These are phyloP conservation scores for Phytophthora megakarya DNA, from an alignment of 352 stramenopile genomes.

Conservation along the genomic window DNA sequence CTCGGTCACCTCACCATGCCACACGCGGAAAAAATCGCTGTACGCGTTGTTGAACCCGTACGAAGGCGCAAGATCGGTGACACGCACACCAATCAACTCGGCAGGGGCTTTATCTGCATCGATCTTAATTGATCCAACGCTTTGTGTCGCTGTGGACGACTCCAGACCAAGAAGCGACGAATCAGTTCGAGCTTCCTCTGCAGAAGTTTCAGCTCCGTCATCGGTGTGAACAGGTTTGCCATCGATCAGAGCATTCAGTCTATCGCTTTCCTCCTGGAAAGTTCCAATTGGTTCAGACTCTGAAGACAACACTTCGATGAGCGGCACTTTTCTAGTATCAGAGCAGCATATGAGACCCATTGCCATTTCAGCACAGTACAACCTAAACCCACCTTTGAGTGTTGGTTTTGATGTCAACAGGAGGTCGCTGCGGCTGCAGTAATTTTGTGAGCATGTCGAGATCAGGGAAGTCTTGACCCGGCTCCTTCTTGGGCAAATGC, in stretches of 20 bases:
- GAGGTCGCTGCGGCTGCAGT: conserved; percentile 67
- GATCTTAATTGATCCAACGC: conserved; percentile 19
- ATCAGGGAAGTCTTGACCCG: conserved; percentile 89
- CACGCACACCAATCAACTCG: conserved; percentile 28
- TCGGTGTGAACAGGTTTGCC: not conserved
- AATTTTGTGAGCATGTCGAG: conserved; percentile 94
- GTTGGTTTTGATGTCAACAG: conserved; percentile 39
- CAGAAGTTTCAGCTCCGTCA: not conserved
- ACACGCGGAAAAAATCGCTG: conserved; percentile 92
- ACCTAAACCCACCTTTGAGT: conserved; percentile 34
- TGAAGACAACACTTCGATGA: conserved; percentile 87
- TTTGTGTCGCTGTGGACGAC: conserved; percentile 6
- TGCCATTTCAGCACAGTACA: not conserved
- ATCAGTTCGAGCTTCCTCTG: conserved; percentile 26
- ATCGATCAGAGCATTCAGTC: conserved; percentile 30
- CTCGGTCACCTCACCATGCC: conserved; percentile 91
- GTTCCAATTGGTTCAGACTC: conserved; percentile 20
- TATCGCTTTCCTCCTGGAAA: conserved; percentile 34
- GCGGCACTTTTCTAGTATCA: conserved; percentile 45
- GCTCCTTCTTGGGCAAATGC: conserved; percentile 89
- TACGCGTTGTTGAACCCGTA: conserved; percentile 97
- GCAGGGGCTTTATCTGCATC: conserved; percentile 5
- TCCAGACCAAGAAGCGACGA: conserved; percentile 66
- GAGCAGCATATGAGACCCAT: not conserved
- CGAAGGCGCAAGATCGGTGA: conserved; percentile 57